Percentiles rank a stretch among this genome's conserved stretches.
Conservation (phyloP, 495 filamentous ascomycete species). For the Bathelium albidoporum region DNA sequence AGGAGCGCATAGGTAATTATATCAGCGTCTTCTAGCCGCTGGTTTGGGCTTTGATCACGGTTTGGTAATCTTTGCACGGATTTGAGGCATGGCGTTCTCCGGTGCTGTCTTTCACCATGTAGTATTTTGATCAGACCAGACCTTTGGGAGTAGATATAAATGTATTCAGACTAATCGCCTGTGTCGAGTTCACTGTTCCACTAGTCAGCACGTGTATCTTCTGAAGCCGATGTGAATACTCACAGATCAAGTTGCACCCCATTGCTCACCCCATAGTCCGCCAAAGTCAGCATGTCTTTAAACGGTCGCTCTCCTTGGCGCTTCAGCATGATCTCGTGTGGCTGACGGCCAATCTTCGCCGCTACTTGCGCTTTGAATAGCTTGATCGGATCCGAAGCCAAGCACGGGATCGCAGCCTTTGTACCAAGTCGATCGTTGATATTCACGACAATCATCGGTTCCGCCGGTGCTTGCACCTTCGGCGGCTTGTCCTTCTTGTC, state of each 20-base stretch:
- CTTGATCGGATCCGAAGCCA: slow-evolving; percentile 66
- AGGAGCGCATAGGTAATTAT: slow-evolving; percentile 96
- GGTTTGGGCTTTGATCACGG: not conserved
- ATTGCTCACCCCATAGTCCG: slow-evolving; percentile 82
- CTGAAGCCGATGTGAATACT: slow-evolving; percentile 17
- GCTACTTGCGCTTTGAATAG: slow-evolving; percentile 86
- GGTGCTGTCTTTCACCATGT: not conserved
- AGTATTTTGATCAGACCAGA: not conserved
- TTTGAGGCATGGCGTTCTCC: not conserved
- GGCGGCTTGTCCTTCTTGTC: slow-evolving; percentile 10
- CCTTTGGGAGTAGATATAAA: not conserved
- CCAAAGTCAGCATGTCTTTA: slow-evolving; percentile 75
- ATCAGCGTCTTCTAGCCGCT: slow-evolving; percentile 77
- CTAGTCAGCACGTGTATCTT: not conserved
- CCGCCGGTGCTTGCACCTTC: slow-evolving; percentile 31
- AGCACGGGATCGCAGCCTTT: slow-evolving; percentile 78
- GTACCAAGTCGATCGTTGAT: slow-evolving; percentile 89
- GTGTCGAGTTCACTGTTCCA: slow-evolving; percentile 17
- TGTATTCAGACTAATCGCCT: slow-evolving; percentile 13
- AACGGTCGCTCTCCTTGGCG: slow-evolving; percentile 85
- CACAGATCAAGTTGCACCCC: slow-evolving; percentile 80
- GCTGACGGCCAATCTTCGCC: slow-evolving; percentile 71
- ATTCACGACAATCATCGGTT: slow-evolving; percentile 84
- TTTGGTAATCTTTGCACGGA: not conserved
- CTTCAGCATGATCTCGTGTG: slow-evolving; percentile 85